Base-by-base conservation (phyloP, 345 rosid species). In the Syzygium aqueum region DNA sequence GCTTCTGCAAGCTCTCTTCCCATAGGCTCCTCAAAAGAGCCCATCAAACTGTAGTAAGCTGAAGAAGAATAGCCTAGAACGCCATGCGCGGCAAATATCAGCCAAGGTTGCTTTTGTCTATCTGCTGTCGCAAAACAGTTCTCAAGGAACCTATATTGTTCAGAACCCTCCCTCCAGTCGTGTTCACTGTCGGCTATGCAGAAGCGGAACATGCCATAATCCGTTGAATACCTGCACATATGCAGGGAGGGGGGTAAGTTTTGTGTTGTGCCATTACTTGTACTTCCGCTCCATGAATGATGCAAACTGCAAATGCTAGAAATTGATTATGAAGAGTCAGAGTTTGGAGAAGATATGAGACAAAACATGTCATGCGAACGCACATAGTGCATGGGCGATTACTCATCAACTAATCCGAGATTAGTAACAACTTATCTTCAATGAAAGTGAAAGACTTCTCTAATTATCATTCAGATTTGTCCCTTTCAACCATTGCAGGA, bases 111-210 rank as follows among this genome's bases (percentile, higher is more conserved):
- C 86, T 95, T 93, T 89, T 87, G 94, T 84, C 98, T 93, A 85
- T 95, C 96, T 7, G 85, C 97, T 30, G 98, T 51, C 51, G 98
- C 94, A 54, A 95, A 93, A 86, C 97, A 95, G 46, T 87, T 86
- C 88, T 96, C 94, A 12, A 96, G 93, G 90, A 95, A 94, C 85
- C 88, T 84, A 84, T 96, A 92, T 53, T 96, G 97, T 87, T 96
- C 96, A 3, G 97, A 59, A 67, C 95, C 97, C 89, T 94, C 95
- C 85, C 97, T 93, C 97, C 98, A 96, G 84, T 96, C 98, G 51
- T 95, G 97, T 82, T 96, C 97, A 78, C 91, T 89, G 89, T 95
- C 94, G 2, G 95, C 96, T 91, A 96, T 84, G 84, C 97, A 95
- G 92, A 96, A 96, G 61, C 9, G 95, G 88, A 96, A 96, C 98